Evolutionary conservation across 139 green algal species (phyloP), one percentile per base, ranked within the genome.

Genomic region (Gonium pectorale): DNA sequence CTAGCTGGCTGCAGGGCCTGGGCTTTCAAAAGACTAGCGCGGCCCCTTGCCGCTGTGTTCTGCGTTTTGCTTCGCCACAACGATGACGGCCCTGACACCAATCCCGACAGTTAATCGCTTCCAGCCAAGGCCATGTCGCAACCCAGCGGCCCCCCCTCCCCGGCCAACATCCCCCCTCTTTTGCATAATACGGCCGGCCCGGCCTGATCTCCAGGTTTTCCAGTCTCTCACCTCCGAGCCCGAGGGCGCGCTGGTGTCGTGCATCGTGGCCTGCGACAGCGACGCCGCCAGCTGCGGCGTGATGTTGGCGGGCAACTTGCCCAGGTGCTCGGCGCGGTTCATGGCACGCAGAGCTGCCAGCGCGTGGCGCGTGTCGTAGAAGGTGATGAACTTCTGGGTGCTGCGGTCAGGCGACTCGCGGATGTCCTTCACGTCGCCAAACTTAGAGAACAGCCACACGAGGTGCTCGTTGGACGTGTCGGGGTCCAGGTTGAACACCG

Each of bases 351-450:
- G 85, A 7, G 92, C 94, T 5, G 87, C 85, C 26, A 87, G 86
- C 19, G 91, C 93, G 73, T 94, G 89, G 19, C 94, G 89, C 38
- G 92, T 87, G 75, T 99, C 97, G 69, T 95, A 99, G 49, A 95
- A 99, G 74, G 98, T 95, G 2, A 98, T 91, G 52, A 98, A 94
- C 88, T 95, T 95, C 70, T 96, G 93, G 78, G 89, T 91, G 46
- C 84, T 71, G 66, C 94, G 88, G 43, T 93, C 68, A 7, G 89
- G 90, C 19, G 88, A 89, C 85, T 92, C 78, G 13, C 74, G 81
- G 56, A 95, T 92, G 43, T 92, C 86, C 74, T 94, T 95, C 1
- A 99, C 92, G 27, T 98, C 95, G 2, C 97, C 97, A 78, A 95
- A 98, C 56, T 89, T 81, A n/a, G 85, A 90, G 79, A 99, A 97